These are phyloP conservation scores for Colletotrichum sp. DNA, from an alignment of 2,329 filamentous ascomycete species.

Conservation along the genomic window DNA sequence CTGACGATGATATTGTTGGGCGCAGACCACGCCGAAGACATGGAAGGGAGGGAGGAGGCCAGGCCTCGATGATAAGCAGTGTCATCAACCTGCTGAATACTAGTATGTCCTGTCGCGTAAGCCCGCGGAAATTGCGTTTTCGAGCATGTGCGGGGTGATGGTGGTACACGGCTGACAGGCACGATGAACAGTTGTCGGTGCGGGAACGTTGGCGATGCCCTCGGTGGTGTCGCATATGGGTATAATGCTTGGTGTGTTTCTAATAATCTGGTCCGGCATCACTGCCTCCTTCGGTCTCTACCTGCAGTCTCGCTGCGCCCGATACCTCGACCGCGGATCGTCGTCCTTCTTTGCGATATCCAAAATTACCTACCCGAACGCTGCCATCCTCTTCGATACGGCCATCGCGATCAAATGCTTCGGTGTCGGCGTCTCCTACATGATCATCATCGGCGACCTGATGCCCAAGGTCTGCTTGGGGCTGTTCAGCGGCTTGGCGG, in stretches of 20 bases:
- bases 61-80: constrained; percentile 88
- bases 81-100: constrained; percentile 97
- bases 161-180: constrained; percentile 12
- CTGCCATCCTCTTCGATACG: constrained; percentile 91
- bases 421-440: constrained; percentile 93
- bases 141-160: background rate
- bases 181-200: constrained; percentile 76
- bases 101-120: constrained; percentile 61
- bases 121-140: background rate
- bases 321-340: constrained; percentile 87
- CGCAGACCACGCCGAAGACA: constrained; percentile 63
- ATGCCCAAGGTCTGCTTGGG: constrained; percentile 94
- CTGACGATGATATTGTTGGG: background rate
- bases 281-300: constrained; percentile 94
- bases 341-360: constrained; percentile 97
- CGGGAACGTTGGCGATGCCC: constrained; percentile 94
- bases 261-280: constrained; percentile 90
- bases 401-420: constrained; percentile 99
- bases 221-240: constrained; percentile 95
- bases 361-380: constrained; percentile 95
- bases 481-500: constrained; percentile 69
- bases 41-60: constrained; percentile 78
- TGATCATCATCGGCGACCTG: constrained; percentile 97
- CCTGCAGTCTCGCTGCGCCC: constrained; percentile 89
- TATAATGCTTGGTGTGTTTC: constrained; percentile 79